phyloP scores from a whole-genome alignment of 1,139 yeast genomes.

The Suhomyces terraborum region DNA sequence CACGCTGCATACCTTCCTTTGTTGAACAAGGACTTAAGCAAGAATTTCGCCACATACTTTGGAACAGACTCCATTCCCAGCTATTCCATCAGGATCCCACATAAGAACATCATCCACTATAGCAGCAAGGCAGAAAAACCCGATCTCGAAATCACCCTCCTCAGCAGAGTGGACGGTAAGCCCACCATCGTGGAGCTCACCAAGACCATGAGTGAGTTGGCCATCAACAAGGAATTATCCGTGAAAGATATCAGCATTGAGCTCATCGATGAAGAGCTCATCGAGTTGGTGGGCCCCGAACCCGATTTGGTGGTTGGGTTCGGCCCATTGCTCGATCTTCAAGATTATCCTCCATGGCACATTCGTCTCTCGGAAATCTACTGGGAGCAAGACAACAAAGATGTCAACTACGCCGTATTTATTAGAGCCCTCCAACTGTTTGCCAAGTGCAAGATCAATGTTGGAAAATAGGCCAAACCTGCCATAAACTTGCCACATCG shows the following conservation, averaged over 20 bases:
- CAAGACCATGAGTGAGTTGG: slow-evolving; percentile 79
- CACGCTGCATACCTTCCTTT: slow-evolving; percentile 45
- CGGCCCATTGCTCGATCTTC: slow-evolving; percentile 83
- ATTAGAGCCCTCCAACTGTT: slow-evolving; percentile 79
- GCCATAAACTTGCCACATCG: background rate
- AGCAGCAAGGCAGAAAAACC: slow-evolving; percentile 40
- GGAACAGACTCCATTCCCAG: slow-evolving; percentile 71
- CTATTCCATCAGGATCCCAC: slow-evolving; percentile 62
- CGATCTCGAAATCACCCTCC: slow-evolving; percentile 64
- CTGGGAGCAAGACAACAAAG: slow-evolving; percentile 83
- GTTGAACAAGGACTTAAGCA: slow-evolving; percentile 58
- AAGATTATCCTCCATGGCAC: slow-evolving; percentile 99
- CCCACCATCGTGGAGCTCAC: slow-evolving; percentile 88
- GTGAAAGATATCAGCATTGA: slow-evolving; percentile 70
- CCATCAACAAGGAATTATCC: slow-evolving; percentile 61
- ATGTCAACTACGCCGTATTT: slow-evolving; percentile 82
- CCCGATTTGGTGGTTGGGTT: slow-evolving; percentile 87
- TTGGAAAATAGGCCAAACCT: slow-evolving; percentile 63
- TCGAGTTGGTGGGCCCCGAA: slow-evolving; percentile 79
- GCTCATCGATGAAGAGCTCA: slow-evolving; percentile 72
- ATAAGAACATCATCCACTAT: slow-evolving; percentile 51
- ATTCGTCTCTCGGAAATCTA: slow-evolving; percentile 85
- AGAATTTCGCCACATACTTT: slow-evolving; percentile 69
- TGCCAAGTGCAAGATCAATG: slow-evolving; percentile 79
- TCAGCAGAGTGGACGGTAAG: slow-evolving; percentile 83